Evolutionary conservation across 495 filamentous ascomycete genomes (phyloP).

Genomic region (Neohortaea acidophila): DNA sequence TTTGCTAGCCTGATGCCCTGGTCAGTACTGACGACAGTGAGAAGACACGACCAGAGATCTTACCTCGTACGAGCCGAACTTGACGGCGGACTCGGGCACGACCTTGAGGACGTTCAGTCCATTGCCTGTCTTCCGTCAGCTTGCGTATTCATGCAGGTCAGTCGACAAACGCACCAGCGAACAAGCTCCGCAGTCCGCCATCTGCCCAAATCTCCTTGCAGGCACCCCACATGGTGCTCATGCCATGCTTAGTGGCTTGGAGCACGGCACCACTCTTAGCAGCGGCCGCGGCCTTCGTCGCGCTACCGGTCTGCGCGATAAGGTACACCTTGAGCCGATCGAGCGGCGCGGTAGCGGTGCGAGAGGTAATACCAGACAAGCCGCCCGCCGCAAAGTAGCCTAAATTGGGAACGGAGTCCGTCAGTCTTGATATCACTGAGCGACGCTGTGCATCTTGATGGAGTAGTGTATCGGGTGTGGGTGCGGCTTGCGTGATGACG

Average conservation of each 20-base stretch:
- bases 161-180: constrained; percentile 55
- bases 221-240: constrained; percentile 55
- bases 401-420: constrained; percentile 52
- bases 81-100: constrained; percentile 95
- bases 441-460: not conserved
- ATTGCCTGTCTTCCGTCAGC: constrained; percentile 52
- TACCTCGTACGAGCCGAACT: constrained; percentile 87
- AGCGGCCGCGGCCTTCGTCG: constrained; percentile 44
- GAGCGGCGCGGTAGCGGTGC: constrained; percentile 86
- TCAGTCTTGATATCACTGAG: constrained; percentile 31
- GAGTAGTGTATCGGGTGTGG: not conserved
- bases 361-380: constrained; percentile 48
- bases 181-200: constrained; percentile 83
- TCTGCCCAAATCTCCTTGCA: constrained; percentile 62
- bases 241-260: constrained; percentile 48
- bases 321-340: constrained; percentile 96
- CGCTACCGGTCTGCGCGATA: constrained; percentile 68
- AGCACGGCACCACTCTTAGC: constrained; percentile 57
- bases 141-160: not conserved
- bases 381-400: constrained; percentile 96
- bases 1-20: constrained; percentile 55
- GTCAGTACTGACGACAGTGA: constrained; percentile 1
- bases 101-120: constrained; percentile 94
- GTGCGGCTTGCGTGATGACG: not conserved
- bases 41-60: constrained; percentile 4